A percentile compares a stretch with the other conserved stretches of the same genome.
Evolutionary conservation across 352 stramenopile genomes (phyloP).

Genomic region (Lagenidium sp.): DNA sequence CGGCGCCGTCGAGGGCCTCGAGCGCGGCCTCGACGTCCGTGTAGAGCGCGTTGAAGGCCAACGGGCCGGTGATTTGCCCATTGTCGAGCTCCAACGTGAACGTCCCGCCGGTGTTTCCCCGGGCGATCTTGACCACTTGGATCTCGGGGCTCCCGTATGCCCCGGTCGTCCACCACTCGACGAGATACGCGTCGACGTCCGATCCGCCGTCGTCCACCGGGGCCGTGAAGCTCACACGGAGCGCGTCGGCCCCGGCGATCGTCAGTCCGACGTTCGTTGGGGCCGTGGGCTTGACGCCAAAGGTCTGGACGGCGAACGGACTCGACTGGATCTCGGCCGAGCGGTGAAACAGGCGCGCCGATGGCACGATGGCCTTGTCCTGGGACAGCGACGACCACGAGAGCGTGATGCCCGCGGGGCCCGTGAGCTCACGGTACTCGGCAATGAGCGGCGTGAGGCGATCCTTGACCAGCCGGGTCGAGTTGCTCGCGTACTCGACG

Average conservation of each 20-base stretch:
- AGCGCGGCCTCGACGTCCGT: constrained; percentile 74
- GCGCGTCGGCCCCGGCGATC: constrained; percentile 36
- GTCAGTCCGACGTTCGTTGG: constrained; percentile 27
- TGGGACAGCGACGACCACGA: constrained; percentile 88
- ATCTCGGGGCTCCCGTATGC: constrained; percentile 43
- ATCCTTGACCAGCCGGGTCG: constrained; percentile 12
- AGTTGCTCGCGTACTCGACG: constrained; percentile 9
- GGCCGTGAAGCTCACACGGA: constrained; percentile 81
- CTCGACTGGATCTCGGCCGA: constrained; percentile 43
- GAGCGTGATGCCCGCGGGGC: constrained; percentile 72
- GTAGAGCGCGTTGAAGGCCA: constrained; percentile 43
- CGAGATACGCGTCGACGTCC: constrained; percentile 69
- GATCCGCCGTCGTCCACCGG: constrained; percentile 84
- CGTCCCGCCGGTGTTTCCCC: constrained; percentile 58
- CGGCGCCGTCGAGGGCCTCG: constrained; percentile 62
- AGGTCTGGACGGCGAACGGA: constrained; percentile 50
- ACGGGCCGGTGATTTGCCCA: constrained; percentile 34
- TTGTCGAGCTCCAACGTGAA: constrained; percentile 71
- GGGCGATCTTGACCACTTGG: constrained; percentile 84
- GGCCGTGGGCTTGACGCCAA: constrained; percentile 42
- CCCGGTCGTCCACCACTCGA: constrained; percentile 80
- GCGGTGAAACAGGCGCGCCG: constrained; percentile 79
- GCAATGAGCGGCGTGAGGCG: constrained; percentile 41
- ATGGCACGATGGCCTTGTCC: constrained; percentile 77
- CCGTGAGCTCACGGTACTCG: constrained; percentile 92